phyloP scores from a whole-genome alignment of 2,329 filamentous ascomycete genomes.

The Lachnellula occidentalis region DNA sequence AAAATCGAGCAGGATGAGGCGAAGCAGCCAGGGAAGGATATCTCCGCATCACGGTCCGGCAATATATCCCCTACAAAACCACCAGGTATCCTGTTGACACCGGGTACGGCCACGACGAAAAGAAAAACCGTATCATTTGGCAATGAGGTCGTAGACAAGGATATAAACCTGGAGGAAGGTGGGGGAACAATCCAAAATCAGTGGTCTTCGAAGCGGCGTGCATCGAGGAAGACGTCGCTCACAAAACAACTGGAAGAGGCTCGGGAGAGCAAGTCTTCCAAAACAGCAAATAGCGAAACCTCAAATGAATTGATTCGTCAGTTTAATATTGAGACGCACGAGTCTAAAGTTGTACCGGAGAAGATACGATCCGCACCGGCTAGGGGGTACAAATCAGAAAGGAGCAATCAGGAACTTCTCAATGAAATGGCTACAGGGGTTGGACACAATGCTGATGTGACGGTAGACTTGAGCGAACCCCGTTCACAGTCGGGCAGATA shows the following conservation, averaged over 20 bases:
- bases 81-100: constrained; percentile 56
- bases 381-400: constrained; percentile 2
- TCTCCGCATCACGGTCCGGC: constrained; percentile 20
- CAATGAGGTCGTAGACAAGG: constrained; percentile 41
- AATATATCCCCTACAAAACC: constrained; percentile 29
- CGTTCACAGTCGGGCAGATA: constrained; percentile 70
- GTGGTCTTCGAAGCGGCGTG: background rate
- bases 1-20: constrained; percentile 23
- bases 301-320: background rate
- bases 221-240: constrained; percentile 33
- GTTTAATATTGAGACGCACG: background rate
- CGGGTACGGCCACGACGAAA: constrained; percentile 54
- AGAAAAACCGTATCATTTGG: constrained; percentile 63
- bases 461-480: constrained; percentile 66
- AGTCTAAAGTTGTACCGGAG: background rate
- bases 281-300: background rate
- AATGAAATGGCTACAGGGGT: constrained; percentile 26
- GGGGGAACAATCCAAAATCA: constrained; percentile 26
- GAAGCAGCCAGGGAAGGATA: constrained; percentile 6
- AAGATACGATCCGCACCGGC: background rate
- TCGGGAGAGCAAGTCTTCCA: constrained; percentile 27
- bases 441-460: constrained; percentile 53
- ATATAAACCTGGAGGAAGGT: constrained; percentile 1
- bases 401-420: constrained; percentile 13
- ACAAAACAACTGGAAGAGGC: constrained; percentile 43